Conservation (phyloP, 768 basidiomycete genomes). For the Chalciporus pseudorubinellus region DNA sequence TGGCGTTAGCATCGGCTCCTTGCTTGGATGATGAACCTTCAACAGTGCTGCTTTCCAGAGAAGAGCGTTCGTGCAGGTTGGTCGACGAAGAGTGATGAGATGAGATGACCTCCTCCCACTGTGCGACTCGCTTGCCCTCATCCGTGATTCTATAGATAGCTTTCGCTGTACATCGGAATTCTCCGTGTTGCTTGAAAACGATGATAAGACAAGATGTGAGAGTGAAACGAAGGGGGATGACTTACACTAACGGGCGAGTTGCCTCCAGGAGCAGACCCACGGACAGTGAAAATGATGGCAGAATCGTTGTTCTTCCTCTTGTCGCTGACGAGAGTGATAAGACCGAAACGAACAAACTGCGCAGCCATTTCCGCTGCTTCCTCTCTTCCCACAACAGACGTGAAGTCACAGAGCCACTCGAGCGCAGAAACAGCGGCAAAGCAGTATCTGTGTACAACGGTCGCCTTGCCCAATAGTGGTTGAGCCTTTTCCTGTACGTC, state of each 20-base stretch:
- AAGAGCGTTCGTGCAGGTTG: constrained; percentile 61
- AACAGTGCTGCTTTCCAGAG: constrained; percentile 43
- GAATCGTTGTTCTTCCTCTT: constrained; percentile 90
- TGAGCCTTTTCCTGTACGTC: constrained; percentile 70
- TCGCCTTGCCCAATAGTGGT: constrained; percentile 46
- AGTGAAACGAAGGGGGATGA: constrained; percentile 9
- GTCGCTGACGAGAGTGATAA: constrained; percentile 85
- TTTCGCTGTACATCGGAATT: constrained; percentile 95
- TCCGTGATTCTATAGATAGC: constrained; percentile 94
- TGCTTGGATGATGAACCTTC: constrained; percentile 21
- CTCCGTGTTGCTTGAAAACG: constrained; percentile 73
- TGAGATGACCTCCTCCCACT: constrained; percentile 64
- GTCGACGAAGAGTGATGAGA: constrained; percentile 68
- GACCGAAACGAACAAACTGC: constrained; percentile 94
- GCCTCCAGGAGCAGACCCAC: constrained; percentile 72
- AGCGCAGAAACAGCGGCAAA: constrained; percentile 86
- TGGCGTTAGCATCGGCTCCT: constrained; percentile 27
- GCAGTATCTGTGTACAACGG: constrained; percentile 58
- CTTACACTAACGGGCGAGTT: constrained; percentile 74
- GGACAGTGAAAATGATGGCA: constrained; percentile 89
- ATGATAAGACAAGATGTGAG: constrained; percentile 6
- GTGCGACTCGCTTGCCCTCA: constrained; percentile 81
- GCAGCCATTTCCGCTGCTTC: constrained; percentile 98
- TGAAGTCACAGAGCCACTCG: constrained; percentile 98
- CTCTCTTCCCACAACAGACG: constrained; percentile 92